Base-by-base conservation (phyloP, 306 rosid species). In the Rubus idaeus region DNA sequence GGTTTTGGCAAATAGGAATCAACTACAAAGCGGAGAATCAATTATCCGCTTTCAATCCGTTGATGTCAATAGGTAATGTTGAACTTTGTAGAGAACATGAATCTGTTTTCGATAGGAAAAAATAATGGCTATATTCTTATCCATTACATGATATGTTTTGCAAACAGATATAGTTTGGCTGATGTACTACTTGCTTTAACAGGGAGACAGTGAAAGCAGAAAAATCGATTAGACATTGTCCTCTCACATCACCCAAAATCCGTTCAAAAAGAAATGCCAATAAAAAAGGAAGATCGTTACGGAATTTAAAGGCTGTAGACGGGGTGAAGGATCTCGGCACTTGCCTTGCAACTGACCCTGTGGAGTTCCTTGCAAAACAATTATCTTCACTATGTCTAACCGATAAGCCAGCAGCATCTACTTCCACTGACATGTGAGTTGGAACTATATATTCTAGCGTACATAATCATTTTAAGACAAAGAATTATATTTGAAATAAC, bases 341-440 rank as follows among this genome's bases (percentile, higher is more conserved):
- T n/a, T 62, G 11, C 73, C 37, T 10, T 1, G 61, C 75, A 74
- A 73, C 61, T n/a, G 20, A 64, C 65, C 11, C 17, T 56, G 44
- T 30, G 41, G 20, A 49, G 61, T 75, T 46, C n/a, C 37, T 84
- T 65, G 75, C 77, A 3, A 73, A 58, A 21, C 60, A 52, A 12
- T 53, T 82, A 10, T 62, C 75, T 71, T 71, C 79, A 53, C 79
- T 72, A 0, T 67, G 68, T 37, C 55, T 81, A 44, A 37, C 71
- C 16, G 77, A 52, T 47, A 57, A 60, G 39, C 64, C 17, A 0
- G 64, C 4, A 58, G 39, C 64, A 58, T 58, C 37, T 21, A 58
- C 5, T 10, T 58, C 39, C 64, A 20, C 16, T 58, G 16, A 23
- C 64, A 21, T 23, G 64, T 58, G 64, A 58, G 39, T 58, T 12